Percentiles rank a stretch among this genome's conserved stretches.
Conservation (phyloP, 345 rosid genomes). For the Zanthoxylum bungeanum region DNA sequence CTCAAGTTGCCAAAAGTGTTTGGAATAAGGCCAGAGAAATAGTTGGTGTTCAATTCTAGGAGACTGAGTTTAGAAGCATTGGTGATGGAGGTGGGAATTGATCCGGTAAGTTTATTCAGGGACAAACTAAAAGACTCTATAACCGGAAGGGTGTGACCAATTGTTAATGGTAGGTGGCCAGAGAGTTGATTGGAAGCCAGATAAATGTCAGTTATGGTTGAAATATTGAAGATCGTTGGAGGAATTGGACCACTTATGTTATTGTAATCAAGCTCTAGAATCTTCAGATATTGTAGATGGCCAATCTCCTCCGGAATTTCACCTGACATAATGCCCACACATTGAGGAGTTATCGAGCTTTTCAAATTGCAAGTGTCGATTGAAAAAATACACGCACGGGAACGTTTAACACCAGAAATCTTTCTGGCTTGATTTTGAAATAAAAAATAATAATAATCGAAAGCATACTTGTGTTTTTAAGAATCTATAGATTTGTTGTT, state of each 20-base stretch:
- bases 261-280: neutral
- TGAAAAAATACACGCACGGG: too few species aligned
- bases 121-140: neutral
- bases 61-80: neutral
- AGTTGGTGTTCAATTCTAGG: neutral
- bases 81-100: conserved; percentile 3
- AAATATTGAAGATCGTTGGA: conserved; percentile 16
- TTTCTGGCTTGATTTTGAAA: too few species aligned
- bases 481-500: too few species aligned
- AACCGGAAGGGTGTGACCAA: neutral
- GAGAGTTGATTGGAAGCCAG: neutral
- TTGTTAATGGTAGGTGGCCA: conserved; percentile 7
- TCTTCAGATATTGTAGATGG: neutral
- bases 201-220: neutral
- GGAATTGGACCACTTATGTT: conserved; percentile 18
- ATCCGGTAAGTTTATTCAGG: neutral
- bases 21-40: neutral
- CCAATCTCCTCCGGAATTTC: conserved; percentile 21
- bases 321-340: conserved; percentile 5
- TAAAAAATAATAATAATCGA: too few species aligned
- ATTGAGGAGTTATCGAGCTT: too few species aligned
- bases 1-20: neutral
- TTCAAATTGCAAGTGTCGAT: too few species aligned
- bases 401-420: too few species aligned
- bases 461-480: too few species aligned